These are phyloP conservation scores for Chrysoporthe deuterocubensis DNA, from an alignment of 2,329 filamentous ascomycete species.

Conservation along the genomic window DNA sequence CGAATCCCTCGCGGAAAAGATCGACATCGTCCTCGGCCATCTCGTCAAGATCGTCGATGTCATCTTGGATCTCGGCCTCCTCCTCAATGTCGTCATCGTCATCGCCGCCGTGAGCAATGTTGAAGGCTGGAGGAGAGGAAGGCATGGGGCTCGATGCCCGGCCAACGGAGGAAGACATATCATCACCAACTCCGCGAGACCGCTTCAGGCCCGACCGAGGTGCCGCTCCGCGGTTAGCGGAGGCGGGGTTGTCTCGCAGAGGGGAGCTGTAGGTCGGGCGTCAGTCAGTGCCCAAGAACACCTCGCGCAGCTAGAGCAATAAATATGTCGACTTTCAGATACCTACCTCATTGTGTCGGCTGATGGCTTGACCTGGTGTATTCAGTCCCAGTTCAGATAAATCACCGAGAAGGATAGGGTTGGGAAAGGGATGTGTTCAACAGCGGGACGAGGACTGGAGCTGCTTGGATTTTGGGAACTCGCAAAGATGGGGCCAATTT, in stretches of 20 bases:
- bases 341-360: conserved; percentile 26
- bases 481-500: conserved; percentile 20
- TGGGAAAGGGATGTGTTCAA: conserved; percentile 3
- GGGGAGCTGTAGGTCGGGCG: conserved; percentile 66
- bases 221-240: conserved; percentile 75
- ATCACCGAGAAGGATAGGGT: neutral
- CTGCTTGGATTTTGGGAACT: conserved; percentile 8
- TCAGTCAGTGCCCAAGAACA: conserved; percentile 31
- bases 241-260: conserved; percentile 77
- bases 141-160: conserved; percentile 65
- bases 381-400: neutral
- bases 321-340: neutral
- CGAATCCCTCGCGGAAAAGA: conserved; percentile 74
- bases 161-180: conserved; percentile 55
- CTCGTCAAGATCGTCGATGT: conserved; percentile 78
- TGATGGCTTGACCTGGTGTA: neutral
- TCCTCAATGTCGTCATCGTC: conserved; percentile 75
- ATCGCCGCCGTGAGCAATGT: conserved; percentile 68
- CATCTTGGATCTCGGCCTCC: conserved; percentile 70
- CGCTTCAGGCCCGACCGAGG: conserved; percentile 59
- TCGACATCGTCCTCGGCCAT: conserved; percentile 82
- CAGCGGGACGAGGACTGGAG: neutral
- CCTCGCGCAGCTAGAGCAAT: neutral
- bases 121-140: conserved; percentile 67
- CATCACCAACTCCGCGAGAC: conserved; percentile 53